Conservation (phyloP, 768 basidiomycete genomes). For the Psilocybe cyanescens region DNA sequence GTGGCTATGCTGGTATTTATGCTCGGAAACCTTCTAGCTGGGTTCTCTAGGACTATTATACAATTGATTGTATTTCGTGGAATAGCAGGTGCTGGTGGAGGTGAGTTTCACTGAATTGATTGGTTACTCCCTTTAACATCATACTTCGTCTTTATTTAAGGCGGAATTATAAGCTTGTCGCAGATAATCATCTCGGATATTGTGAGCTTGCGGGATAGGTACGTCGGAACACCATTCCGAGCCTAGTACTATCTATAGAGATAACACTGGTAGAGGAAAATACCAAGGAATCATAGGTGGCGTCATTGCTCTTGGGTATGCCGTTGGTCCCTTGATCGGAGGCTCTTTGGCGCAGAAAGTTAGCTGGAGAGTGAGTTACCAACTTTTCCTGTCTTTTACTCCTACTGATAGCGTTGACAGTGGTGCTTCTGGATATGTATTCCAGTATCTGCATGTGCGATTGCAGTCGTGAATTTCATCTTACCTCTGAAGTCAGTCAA, state of each 20-base stretch:
- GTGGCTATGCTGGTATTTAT: constrained; percentile 66
- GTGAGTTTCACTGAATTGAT: constrained; percentile 20
- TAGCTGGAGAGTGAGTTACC: constrained; percentile 57
- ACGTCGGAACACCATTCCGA: constrained; percentile 11
- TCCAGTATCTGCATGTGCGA: constrained; percentile 57
- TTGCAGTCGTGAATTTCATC: constrained; percentile 60
- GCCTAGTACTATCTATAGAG: neutral
- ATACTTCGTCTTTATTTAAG: constrained; percentile 20
- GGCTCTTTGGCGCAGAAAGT: constrained; percentile 65
- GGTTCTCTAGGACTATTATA: constrained; percentile 65
- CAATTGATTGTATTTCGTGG: constrained; percentile 74
- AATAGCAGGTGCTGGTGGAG: constrained; percentile 71
- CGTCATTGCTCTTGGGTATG: constrained; percentile 59
- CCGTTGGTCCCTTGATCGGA: constrained; percentile 70
- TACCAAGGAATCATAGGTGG: constrained; percentile 77
- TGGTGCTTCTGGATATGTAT: constrained; percentile 82
- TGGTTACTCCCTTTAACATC: neutral
- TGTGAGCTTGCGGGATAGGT: constrained; percentile 70
- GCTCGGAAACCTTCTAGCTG: constrained; percentile 67
- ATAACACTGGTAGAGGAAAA: constrained; percentile 53
- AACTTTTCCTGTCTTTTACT: neutral
- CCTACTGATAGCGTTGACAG: constrained; percentile 27
- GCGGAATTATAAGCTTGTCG: constrained; percentile 68
- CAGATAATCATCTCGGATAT: constrained; percentile 79
- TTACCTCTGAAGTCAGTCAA: constrained; percentile 72